Percentiles rank a stretch among this genome's conserved stretches.
phyloP scores from a whole-genome alignment of 2,329 filamentous ascomycete species.

The Stachybotrys echinatus region DNA sequence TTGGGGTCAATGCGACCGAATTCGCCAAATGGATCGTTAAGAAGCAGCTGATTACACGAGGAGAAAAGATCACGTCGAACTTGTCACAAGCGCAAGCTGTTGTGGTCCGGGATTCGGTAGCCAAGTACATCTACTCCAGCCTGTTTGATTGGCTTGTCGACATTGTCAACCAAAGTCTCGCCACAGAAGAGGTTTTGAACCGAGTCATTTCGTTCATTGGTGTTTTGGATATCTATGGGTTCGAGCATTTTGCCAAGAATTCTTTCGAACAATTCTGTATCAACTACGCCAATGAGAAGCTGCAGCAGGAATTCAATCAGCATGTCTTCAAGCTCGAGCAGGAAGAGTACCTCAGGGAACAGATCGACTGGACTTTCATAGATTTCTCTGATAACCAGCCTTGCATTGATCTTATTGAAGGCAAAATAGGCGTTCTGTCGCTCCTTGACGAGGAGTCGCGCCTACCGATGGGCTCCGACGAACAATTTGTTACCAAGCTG shows the following conservation, averaged over 20 bases:
- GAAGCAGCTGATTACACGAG: conserved; percentile 93
- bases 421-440: conserved; percentile 88
- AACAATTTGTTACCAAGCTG: conserved; percentile 93
- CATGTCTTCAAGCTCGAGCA: conserved; percentile 99
- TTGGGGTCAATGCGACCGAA: conserved; percentile 79
- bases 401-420: conserved; percentile 97
- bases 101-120: conserved; percentile 93
- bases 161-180: conserved; percentile 85
- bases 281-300: conserved; percentile 99
- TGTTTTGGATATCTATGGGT: conserved; percentile 98
- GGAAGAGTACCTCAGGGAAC: conserved; percentile 90
- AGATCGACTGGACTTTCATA: conserved; percentile 99
- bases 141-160: conserved; percentile 99
- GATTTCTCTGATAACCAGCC: conserved; percentile 99
- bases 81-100: conserved; percentile 87
- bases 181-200: conserved; percentile 78
- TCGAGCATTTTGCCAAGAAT: conserved; percentile 99
- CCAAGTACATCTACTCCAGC: conserved; percentile 98
- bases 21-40: conserved; percentile 99
- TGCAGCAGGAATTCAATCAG: conserved; percentile 98
- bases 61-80: conserved; percentile 96
- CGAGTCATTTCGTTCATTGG: conserved; percentile 89
- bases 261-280: conserved; percentile 99
- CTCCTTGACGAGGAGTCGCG: conserved; percentile 94
- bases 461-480: conserved; percentile 93